Evolutionary conservation across 2,329 filamentous ascomycete genomes (phyloP), one percentile per base, ranked within the genome.

Genomic region (Cladosporium sphaerospermum): DNA sequence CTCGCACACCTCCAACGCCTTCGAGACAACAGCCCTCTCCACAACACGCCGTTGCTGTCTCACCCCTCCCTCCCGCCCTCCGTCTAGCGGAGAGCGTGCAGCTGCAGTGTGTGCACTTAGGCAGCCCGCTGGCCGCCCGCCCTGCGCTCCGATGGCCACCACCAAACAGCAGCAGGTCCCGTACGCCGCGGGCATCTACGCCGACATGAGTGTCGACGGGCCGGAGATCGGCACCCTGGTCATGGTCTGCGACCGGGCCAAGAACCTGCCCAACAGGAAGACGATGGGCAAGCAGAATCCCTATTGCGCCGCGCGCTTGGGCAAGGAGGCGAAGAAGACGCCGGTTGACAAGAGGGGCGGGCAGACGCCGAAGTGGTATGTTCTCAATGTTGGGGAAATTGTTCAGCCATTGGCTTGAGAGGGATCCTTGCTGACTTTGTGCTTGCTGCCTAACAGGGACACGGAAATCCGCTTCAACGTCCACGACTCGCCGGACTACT

Each of bases 261-360:
- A 96, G 81, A 99, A 99, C 69, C 75, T 99, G 61, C 93, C 93
- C 47, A 99, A 99, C 73, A 78, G 90, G 62, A 95, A 95, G 76
- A 93, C 90, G 5, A 96, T 99, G 77, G 93, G 93, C 53, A 99
- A 99, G 74, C 93, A 99, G 74, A 91, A 97, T 68, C 92, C 93
- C 0, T 99, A 97, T 71, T 96, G 91, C 72, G 93, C 93, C 36
- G 91, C 90, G 32, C 80, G 93, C 51, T 75, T 99, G 43, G 93
- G 92, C 33, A 99, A 99, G 71, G 91, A 97, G 72, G 93, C 93
- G 45, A 95, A 95, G 76, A 96, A 96, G 78, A 99, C 93, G 2
- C 86, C 86, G 39, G 96, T 92, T 4, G 93, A 99, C 71, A 84
- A 92, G 62, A 81, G 93, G 66, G 93, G 93, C 59, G 93, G 93